A percentile compares a stretch with the other conserved stretches of the same genome.
Evolutionary conservation across 345 rosid species (phyloP).

Genomic region (Erodium maritimum): DNA sequence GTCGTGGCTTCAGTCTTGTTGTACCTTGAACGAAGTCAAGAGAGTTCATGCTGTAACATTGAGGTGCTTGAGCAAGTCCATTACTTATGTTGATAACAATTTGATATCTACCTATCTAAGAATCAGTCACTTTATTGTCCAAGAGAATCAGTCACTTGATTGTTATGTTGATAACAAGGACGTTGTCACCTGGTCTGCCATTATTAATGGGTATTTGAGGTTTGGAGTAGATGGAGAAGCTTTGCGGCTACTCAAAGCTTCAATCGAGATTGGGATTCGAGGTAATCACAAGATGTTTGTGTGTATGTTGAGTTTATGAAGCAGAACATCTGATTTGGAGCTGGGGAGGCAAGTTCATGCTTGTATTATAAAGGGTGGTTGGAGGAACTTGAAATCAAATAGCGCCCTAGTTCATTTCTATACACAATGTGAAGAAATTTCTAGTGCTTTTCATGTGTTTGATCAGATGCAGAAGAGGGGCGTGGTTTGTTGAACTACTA

Average conservation of each 20-base stretch:
- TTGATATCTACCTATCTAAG: slow-evolving; percentile 41
- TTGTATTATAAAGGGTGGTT: slow-evolving; percentile 41
- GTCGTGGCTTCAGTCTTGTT: slow-evolving; percentile 53
- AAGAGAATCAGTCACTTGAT: too few species aligned
- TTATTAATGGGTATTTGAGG: slow-evolving; percentile 52
- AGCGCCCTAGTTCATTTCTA: slow-evolving; percentile 62
- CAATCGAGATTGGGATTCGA: slow-evolving; percentile 26
- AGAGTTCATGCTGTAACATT: slow-evolving; percentile 46
- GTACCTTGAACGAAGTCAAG: slow-evolving; percentile 25
- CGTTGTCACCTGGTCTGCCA: slow-evolving; percentile 73
- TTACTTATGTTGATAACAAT: slow-evolving; percentile 48
- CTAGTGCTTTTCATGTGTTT: slow-evolving; percentile 37
- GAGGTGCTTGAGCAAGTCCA: slow-evolving; percentile 29
- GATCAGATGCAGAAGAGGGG: slow-evolving; percentile 47
- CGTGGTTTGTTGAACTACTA: slow-evolving; percentile 75
- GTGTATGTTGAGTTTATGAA: slow-evolving; percentile 56
- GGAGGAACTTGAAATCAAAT: slow-evolving; percentile 51
- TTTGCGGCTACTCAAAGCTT: slow-evolving; percentile 28
- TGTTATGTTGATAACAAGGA: too few species aligned
- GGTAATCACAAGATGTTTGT: slow-evolving; percentile 56
- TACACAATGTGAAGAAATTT: slow-evolving; percentile 46
- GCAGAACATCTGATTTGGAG: slow-evolving; percentile 43
- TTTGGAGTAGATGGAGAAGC: slow-evolving; percentile 52
- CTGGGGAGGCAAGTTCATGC: slow-evolving; percentile 67
- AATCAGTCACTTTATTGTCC: slow-evolving; percentile 30